Conservation (phyloP, 345 rosid genomes). For the Lepidium didymum region DNA sequence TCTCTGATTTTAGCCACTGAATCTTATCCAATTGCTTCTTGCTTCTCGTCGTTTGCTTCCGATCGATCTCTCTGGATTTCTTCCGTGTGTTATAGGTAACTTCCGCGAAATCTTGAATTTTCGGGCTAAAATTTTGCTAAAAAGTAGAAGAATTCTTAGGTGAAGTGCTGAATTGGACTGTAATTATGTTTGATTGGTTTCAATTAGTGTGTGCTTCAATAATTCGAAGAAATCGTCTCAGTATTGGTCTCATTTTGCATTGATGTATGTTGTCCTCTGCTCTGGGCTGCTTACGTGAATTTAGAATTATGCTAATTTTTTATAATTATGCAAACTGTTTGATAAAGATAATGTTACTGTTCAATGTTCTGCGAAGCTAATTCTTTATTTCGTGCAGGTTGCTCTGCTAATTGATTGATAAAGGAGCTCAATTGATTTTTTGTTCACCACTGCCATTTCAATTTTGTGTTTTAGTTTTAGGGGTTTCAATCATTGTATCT, state of each 20-base stretch:
- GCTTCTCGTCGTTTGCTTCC: conserved; percentile 3
- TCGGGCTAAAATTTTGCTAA: not conserved
- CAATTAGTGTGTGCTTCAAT: not conserved
- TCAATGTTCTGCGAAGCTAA: not conserved
- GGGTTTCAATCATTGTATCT: not conserved
- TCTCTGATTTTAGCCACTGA: not conserved
- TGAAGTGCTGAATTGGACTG: not conserved
- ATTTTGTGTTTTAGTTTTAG: too few species aligned
- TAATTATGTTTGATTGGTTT: not conserved
- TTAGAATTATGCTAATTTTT: not conserved
- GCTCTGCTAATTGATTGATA: not conserved
- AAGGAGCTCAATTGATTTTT: not conserved
- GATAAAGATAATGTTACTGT: not conserved
- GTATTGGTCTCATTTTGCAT: not conserved
- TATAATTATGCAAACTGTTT: not conserved
- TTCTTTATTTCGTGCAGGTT: conserved; percentile 1
- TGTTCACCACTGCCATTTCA: not conserved
- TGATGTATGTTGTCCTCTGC: not conserved
- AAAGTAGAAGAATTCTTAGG: not conserved
- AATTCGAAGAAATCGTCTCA: not conserved
- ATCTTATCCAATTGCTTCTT: conserved; percentile 5
- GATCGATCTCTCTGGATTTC: conserved; percentile 1
- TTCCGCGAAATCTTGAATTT: not conserved
- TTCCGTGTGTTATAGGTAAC: not conserved
- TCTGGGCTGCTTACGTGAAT: not conserved